Conservation (phyloP, 2,329 filamentous ascomycete species). For the Beauveria scarabaeidicola region DNA sequence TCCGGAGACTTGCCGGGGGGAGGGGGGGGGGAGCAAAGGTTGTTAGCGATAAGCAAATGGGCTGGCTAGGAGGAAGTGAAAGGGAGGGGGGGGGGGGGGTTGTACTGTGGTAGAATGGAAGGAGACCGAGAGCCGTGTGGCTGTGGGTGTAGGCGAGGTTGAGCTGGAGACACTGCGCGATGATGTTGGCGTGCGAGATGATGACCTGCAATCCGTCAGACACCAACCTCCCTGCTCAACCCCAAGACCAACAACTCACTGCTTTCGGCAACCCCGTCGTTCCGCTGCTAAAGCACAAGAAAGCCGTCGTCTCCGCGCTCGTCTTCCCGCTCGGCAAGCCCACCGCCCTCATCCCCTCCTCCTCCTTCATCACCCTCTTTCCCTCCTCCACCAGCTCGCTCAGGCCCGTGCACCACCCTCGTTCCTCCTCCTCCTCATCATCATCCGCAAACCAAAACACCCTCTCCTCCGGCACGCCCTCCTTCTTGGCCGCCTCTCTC, state of each 20-base stretch:
- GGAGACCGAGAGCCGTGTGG: slow-evolving; percentile 13
- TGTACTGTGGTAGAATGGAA: slow-evolving; percentile 22
- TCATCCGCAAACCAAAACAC: slow-evolving; percentile 1
- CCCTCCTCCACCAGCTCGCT: not conserved
- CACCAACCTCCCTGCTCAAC: not conserved
- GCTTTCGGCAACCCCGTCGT: slow-evolving; percentile 19
- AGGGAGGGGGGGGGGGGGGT: not conserved
- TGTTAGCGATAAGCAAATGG: not conserved
- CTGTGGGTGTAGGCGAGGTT: slow-evolving; percentile 6
- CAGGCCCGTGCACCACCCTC: not conserved
- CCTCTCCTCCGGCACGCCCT: not conserved
- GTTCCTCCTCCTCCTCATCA: not conserved
- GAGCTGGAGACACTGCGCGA: slow-evolving; percentile 16
- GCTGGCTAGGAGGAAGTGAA: too few species aligned
- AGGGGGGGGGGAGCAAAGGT: not conserved
- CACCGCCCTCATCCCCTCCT: not conserved
- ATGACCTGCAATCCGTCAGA: slow-evolving; percentile 11
- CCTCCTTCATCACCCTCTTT: not conserved
- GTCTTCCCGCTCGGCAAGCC: not conserved
- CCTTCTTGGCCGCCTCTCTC: not conserved
- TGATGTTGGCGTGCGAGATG: slow-evolving; percentile 17
- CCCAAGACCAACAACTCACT: not conserved
- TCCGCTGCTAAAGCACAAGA: slow-evolving; percentile 18
- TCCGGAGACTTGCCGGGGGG: slow-evolving; percentile 4
- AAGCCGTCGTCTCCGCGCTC: slow-evolving; percentile 13